Conservation (phyloP, 441 rosid species). For the Kokia cookei region DNA sequence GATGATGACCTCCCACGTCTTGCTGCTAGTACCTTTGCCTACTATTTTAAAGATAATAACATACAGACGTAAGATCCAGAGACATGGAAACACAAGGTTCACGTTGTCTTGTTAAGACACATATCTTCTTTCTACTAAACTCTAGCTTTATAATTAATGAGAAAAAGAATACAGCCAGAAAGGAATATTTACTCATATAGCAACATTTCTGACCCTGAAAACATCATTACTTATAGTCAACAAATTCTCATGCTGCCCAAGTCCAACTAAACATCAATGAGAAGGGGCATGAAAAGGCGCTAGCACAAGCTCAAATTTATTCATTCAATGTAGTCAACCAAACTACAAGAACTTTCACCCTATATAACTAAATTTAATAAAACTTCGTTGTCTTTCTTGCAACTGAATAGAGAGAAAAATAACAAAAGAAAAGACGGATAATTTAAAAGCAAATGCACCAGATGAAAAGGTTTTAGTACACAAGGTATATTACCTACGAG, state of each 20-base stretch:
- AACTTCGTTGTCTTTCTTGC: neutral
- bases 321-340: neutral
- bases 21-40: constrained; percentile 52
- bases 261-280: neutral
- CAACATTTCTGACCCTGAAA: neutral
- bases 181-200: neutral
- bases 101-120: neutral
- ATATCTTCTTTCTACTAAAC: neutral
- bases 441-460: neutral
- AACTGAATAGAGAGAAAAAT: neutral
- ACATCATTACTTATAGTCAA: neutral
- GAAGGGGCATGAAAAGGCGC: neutral
- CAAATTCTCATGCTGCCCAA: neutral
- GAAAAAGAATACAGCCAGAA: neutral
- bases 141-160: neutral
- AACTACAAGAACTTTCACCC: neutral
- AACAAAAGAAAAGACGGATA: neutral
- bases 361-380: neutral
- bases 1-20: constrained; percentile 73
- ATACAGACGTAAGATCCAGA: neutral
- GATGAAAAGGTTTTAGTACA: neutral
- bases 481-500: constrained; percentile 50
- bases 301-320: neutral
- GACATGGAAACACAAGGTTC: neutral
- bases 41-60: constrained; percentile 23